Evolutionary conservation across 106 monocot species (phyloP).

Genomic region (Acorus gramineus): DNA sequence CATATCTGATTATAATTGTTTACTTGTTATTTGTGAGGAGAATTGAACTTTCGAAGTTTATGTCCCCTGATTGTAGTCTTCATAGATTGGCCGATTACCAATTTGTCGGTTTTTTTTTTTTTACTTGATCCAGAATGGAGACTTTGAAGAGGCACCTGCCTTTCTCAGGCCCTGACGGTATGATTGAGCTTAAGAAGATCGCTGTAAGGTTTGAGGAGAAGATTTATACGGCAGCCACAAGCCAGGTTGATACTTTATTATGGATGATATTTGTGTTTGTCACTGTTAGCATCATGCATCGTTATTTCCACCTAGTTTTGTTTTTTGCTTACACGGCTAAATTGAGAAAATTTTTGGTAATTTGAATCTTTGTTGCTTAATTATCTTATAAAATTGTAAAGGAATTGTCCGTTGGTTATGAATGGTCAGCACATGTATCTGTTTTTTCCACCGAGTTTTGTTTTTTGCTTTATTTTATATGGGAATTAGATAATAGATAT

Average conservation of each 20-base stretch:
- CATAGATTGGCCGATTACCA: not conserved
- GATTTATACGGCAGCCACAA: slow-evolving; percentile 58
- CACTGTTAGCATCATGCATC: not conserved
- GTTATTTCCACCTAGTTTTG: too few species aligned
- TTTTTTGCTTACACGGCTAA: too few species aligned
- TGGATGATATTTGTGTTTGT: not conserved
- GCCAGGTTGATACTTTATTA: slow-evolving; percentile 38
- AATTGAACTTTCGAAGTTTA: not conserved
- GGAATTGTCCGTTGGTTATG: too few species aligned
- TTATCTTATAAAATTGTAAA: too few species aligned
- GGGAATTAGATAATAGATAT: too few species aligned
- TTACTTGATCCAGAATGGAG: slow-evolving; percentile 53
- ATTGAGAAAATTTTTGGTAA: too few species aligned
- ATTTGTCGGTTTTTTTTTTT: not conserved
- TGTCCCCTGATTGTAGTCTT: not conserved
- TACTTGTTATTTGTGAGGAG: not conserved
- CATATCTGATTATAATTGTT: not conserved
- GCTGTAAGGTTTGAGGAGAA: slow-evolving; percentile 82
- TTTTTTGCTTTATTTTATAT: too few species aligned
- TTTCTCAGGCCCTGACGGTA: slow-evolving; percentile 42
- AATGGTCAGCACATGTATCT: too few species aligned
- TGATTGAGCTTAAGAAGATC: slow-evolving; percentile 64
- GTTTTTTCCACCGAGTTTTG: too few species aligned
- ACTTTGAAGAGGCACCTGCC: slow-evolving; percentile 71
- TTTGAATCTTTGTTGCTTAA: too few species aligned